Evolutionary conservation across 805 yeast species (phyloP), one percentile per base, ranked within the genome.

Genomic region (Wickerhamomyces alni): DNA sequence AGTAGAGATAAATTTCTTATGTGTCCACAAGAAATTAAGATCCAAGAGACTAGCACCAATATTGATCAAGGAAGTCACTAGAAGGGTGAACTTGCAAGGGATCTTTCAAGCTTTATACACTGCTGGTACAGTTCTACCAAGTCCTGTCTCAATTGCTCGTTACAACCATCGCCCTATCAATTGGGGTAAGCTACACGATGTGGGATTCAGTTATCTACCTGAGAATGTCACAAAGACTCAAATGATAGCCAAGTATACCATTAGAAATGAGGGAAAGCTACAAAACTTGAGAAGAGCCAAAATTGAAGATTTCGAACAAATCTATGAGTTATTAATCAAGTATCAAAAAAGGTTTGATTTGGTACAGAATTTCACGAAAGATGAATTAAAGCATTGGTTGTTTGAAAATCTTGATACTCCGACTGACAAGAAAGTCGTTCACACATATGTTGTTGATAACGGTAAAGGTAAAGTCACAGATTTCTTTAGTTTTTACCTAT

Each of bases 51-150:
- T 93, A 58, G 89, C 99, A 1, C 99, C 99, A 1, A 84, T 93
- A 11, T 68, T 93, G 54, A 93, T 93, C 61, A 85, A 85, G 55
- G 99, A 93, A 62, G 83, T 93, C 48, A 93, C 98, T 4, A 75
- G 99, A 58, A 74, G 98, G 50, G 93, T 93, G 47, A 91, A 93
- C 63, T 72, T 76, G 46, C 70, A 72, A 33, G 77, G 85, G 43
- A 84, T 89, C 44, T 93, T 97, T 96, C 97, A 89, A 61, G 99
- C 98, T 0, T 72, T 93, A 44, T 87, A 87, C 63, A 91, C 99
- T 9, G 95, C 91, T 0, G 99, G 98, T 10, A 78, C 81, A 3
- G 81, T 87, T 2, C 69, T 93, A 41, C 99, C 99, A 17, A 80
- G 89, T n/a, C 99, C 99, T 0, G 76, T 91, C 5, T 69, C 95